Conservation (phyloP, 176 grass and related monocot genomes). For the Avena sativa region DNA sequence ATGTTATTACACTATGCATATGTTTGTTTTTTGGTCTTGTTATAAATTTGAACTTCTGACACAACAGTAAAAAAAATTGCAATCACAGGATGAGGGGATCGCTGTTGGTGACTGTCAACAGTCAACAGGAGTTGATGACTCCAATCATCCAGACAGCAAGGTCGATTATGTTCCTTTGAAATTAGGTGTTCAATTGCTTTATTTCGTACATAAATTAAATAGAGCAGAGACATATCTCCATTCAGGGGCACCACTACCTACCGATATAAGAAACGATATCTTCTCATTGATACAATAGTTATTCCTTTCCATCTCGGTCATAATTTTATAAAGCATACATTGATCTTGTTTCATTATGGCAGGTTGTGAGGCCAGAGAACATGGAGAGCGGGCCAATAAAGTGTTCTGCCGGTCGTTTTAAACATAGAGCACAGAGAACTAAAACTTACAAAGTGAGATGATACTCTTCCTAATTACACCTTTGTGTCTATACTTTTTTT, state of each 20-base stretch:
- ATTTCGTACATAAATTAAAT: not conserved
- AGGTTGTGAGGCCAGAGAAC: not conserved
- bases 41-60: not conserved
- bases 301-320: not conserved
- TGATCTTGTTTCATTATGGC: not conserved
- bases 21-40: not conserved
- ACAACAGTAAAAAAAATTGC: not conserved
- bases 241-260: not conserved
- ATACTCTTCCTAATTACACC: not conserved
- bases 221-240: not conserved
- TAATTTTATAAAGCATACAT: not conserved
- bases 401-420: not conserved
- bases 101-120: not conserved
- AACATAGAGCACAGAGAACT: not conserved
- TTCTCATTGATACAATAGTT: not conserved
- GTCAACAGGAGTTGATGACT: not conserved
- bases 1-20: not conserved
- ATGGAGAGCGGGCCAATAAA: not conserved
- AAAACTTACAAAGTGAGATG: conserved; percentile 38
- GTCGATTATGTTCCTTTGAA: not conserved
- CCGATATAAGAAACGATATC: not conserved
- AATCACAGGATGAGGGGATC: conserved; percentile 20
- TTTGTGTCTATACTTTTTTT: not conserved
- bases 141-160: not conserved
- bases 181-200: not conserved